These are phyloP conservation scores for Evansstolkia leycettana DNA, from an alignment of 495 filamentous ascomycete species.

Conservation along the genomic window DNA sequence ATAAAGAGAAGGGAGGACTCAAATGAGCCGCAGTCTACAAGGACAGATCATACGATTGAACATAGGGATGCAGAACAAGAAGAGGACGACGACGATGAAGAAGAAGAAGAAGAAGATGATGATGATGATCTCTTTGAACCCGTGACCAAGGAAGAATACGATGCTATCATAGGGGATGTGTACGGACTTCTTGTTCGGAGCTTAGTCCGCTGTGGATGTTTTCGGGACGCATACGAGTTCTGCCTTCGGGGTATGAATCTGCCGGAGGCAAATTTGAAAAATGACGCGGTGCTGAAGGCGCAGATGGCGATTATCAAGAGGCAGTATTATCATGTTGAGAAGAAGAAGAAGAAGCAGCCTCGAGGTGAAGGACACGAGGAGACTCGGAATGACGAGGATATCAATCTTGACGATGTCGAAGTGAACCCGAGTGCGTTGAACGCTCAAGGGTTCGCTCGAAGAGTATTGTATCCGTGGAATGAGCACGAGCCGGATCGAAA, in stretches of 20 bases:
- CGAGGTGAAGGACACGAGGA: background rate
- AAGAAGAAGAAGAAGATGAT: slow-evolving; percentile 19
- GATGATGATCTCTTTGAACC: slow-evolving; percentile 26
- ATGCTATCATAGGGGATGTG: slow-evolving; percentile 23
- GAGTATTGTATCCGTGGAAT: slow-evolving; percentile 95
- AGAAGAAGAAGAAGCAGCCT: slow-evolving; percentile 22
- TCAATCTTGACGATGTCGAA: slow-evolving; percentile 7
- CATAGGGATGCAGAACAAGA: background rate
- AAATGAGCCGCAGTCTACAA: too few relatives aligned
- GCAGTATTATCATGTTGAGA: slow-evolving; percentile 13
- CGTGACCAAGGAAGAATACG: slow-evolving; percentile 28
- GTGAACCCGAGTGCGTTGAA: slow-evolving; percentile 43
- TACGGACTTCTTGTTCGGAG: slow-evolving; percentile 38
- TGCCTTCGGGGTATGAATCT: slow-evolving; percentile 31
- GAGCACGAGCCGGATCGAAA: slow-evolving; percentile 76
- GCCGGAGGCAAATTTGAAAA: slow-evolving; percentile 17
- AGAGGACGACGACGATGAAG: slow-evolving; percentile 7
- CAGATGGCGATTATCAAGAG: slow-evolving; percentile 19
- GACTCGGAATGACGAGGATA: background rate
- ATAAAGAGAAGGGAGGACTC: slow-evolving; percentile 12
- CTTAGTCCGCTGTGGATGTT: slow-evolving; percentile 55
- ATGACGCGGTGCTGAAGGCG: slow-evolving; percentile 8
- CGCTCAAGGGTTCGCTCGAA: slow-evolving; percentile 63
- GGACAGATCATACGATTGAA: too few relatives aligned
- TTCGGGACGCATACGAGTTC: slow-evolving; percentile 58